Percentiles rank a stretch among this genome's conserved stretches.
Conservation (phyloP, 1,284 basidiomycete genomes). For the Wallemia ichthyophaga region DNA sequence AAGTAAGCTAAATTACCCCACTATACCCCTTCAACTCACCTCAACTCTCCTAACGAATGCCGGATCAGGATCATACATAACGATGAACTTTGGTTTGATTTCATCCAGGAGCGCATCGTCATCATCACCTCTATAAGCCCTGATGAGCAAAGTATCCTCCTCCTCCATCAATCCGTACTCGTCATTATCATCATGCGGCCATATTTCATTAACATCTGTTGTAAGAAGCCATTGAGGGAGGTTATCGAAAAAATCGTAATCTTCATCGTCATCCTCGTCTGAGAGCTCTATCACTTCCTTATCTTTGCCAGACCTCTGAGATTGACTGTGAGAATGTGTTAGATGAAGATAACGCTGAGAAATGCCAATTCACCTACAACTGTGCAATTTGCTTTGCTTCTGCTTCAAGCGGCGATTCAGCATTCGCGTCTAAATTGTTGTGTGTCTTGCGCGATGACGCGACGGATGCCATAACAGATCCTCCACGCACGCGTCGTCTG, state of each 20-base stretch:
- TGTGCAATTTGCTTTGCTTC: constrained; percentile 28
- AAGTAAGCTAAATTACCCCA: constrained; percentile 1
- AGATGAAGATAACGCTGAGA: neutral
- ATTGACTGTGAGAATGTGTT: neutral
- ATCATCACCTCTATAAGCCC: constrained; percentile 67
- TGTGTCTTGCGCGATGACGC: constrained; percentile 8
- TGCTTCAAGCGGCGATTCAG: constrained; percentile 19
- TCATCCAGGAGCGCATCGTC: constrained; percentile 73
- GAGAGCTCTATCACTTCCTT: constrained; percentile 1
- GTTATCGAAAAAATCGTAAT: neutral
- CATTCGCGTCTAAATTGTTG: constrained; percentile 9
- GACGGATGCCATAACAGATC: constrained; percentile 6
- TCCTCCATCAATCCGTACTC: constrained; percentile 51
- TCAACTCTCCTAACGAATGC: constrained; percentile 79
- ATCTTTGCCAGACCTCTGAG: neutral
- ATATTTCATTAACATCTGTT: constrained; percentile 2
- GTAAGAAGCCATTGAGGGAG: constrained; percentile 6
- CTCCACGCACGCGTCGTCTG: constrained; percentile 15
- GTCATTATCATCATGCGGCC: constrained; percentile 27
- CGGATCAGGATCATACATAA: constrained; percentile 84
- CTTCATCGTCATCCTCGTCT: neutral
- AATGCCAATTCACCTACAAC: constrained; percentile 23
- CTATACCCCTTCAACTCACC: constrained; percentile 19
- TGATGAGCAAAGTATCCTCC: constrained; percentile 52
- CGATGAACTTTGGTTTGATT: constrained; percentile 61